Percentiles rank a stretch among this genome's conserved stretches.
phyloP scores from a whole-genome alignment of 2,329 filamentous ascomycete species.

The Zymoseptoria passerinii region DNA sequence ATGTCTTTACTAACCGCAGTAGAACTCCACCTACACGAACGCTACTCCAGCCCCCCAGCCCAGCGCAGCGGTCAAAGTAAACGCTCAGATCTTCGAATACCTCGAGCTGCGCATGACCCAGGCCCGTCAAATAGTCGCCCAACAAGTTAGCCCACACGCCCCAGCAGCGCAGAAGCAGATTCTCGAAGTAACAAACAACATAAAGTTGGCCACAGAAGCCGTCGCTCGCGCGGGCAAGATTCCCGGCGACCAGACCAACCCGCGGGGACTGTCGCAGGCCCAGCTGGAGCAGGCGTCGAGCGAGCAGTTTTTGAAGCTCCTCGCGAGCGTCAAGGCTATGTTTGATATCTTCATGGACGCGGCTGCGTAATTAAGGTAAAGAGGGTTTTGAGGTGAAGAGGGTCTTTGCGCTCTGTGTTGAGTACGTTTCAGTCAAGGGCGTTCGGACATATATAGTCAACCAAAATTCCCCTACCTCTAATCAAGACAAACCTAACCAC shows the following conservation, averaged over 20 bases:
- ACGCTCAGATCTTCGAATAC: not conserved
- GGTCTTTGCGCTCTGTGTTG: not conserved
- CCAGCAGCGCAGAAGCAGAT: not conserved
- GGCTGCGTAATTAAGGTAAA: not conserved
- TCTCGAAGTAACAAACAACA: not conserved
- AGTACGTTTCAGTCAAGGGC: not conserved
- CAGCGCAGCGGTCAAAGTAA: not conserved
- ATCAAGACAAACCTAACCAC: too few relatives aligned
- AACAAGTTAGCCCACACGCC: not conserved
- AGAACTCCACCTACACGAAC: not conserved
- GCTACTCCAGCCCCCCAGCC: not conserved
- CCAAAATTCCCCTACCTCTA: too few relatives aligned
- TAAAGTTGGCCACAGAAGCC: not conserved
- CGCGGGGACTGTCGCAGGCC: not conserved
- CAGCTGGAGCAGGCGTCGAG: not conserved
- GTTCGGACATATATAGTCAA: not conserved
- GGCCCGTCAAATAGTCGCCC: not conserved
- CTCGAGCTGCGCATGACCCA: not conserved
- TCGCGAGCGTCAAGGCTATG: not conserved
- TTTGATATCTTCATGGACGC: not conserved
- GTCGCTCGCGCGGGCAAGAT: not conserved
- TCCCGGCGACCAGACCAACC: not conserved
- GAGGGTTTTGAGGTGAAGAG: not conserved
- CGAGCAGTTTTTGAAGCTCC: not conserved
- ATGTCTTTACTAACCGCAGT: not conserved